Base-by-base conservation (phyloP, 116 monocot species). In the Phalaenopsis hybrid region DNA sequence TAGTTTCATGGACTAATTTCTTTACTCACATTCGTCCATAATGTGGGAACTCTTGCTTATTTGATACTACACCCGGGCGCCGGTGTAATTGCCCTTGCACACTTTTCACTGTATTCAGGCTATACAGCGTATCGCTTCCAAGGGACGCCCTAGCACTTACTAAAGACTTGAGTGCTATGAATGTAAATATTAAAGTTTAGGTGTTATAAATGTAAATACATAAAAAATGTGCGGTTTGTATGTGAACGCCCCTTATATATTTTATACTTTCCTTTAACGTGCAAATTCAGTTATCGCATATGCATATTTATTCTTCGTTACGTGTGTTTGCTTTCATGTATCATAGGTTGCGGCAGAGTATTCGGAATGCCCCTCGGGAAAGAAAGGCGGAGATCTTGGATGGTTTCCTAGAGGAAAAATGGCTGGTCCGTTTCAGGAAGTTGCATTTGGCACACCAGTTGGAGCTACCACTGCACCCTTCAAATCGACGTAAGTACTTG, bases 341-440 rank as follows among this genome's bases (percentile, higher is more conserved):
- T 81, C 84, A 89, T 79, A 98, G 98, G 41, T 98, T 51, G 98
- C 98, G 50, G 82, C 89, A 67, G 98, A 98, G 57, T 97, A 88
- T 80, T 97, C 97, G 31, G 97, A 97, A 86, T 97, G 97, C 59
- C 97, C 97, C 68, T 97, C 97, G 15, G 98, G 88, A 20, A 98
- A 98, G 89, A 98, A 95, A 85, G 98, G 98, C 48, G 98, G 95
- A 87, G 98, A 98, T 74, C 93, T 98, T 73, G 98, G 98, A n/a
- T 98, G 98, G 98, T 98, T 98, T 82, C 98, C 98, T 51, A 87
- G 98, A 69, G 98, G 98, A 2, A 95, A 98, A 83, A 94, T 98
- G 98, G 95, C 98, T 12, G 95, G 98, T 0, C 95, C 98, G 25
- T 97, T 98, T 72, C 95, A 98, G 82, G 98, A 98, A 55, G 93